Percentiles rank a stretch among this genome's conserved stretches.
phyloP scores from a whole-genome alignment of 1,284 basidiomycete genomes.

The Apiotrichum akiyoshidainum region DNA sequence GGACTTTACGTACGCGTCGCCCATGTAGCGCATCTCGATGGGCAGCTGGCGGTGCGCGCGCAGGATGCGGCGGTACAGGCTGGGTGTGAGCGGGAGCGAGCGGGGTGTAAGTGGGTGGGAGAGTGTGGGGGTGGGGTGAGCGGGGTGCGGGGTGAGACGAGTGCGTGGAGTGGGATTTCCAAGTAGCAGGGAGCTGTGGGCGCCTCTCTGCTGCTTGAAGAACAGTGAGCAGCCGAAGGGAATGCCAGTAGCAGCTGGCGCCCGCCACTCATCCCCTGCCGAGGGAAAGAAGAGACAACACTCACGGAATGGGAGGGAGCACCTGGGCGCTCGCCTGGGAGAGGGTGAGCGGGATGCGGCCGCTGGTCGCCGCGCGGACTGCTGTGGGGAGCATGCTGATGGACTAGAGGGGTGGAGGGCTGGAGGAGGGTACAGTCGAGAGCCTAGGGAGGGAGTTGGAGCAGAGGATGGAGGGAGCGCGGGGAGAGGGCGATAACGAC shows the following conservation, averaged over 20 bases:
- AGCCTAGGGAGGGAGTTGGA: not conserved
- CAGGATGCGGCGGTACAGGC: constrained; percentile 74
- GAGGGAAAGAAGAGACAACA: constrained; percentile 12
- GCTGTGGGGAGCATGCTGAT: constrained; percentile 56
- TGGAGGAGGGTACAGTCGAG: not conserved
- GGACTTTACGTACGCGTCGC: constrained; percentile 83
- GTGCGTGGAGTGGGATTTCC: no score
- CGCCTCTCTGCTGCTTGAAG: no score
- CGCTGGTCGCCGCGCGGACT: constrained; percentile 51
- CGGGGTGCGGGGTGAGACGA: no score
- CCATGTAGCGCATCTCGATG: constrained; percentile 75
- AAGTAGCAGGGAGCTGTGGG: no score
- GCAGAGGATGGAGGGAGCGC: constrained; percentile 13
- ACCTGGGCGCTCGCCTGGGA: constrained; percentile 62
- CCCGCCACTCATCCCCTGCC: no score
- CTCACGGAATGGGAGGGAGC: constrained; percentile 76
- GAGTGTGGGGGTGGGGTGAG: not conserved
- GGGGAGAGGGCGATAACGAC: constrained; percentile 16
- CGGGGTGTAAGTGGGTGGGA: no score
- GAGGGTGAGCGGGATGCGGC: constrained; percentile 63
- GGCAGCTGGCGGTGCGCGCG: constrained; percentile 73
- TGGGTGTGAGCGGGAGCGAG: constrained; percentile 38
- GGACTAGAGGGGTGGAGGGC: not conserved
- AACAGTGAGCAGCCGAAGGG: no score
- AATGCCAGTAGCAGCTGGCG: no score